phyloP scores from a whole-genome alignment of 2,329 filamentous ascomycete species.

The Paramyrothecium sp. region DNA sequence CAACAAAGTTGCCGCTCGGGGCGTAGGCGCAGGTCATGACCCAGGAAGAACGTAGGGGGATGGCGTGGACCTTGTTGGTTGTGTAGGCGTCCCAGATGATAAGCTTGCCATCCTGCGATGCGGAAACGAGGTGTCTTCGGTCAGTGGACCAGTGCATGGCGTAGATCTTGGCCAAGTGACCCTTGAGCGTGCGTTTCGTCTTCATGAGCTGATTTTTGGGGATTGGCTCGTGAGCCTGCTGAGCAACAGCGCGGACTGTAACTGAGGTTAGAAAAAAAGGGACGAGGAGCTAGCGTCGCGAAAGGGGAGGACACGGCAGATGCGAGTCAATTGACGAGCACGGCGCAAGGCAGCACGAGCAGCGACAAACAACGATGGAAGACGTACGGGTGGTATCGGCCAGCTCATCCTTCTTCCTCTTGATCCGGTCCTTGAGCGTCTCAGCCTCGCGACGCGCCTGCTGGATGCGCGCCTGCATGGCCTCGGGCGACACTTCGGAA shows the following conservation, averaged over 20 bases:
- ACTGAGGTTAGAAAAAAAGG: slow-evolving; percentile 1
- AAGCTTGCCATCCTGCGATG: slow-evolving; percentile 97
- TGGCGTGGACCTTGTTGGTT: slow-evolving; percentile 99
- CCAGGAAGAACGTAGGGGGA: slow-evolving; percentile 95
- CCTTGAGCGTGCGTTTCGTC: slow-evolving; percentile 93
- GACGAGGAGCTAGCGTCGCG: slow-evolving; percentile 15
- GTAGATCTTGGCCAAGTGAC: slow-evolving; percentile 98
- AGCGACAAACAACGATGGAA: slow-evolving; percentile 2
- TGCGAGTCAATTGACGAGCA: neutral
- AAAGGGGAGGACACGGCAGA: neutral
- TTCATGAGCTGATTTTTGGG: slow-evolving; percentile 94
- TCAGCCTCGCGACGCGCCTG: slow-evolving; percentile 95
- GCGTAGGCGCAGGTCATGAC: slow-evolving; percentile 99
- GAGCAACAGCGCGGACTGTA: slow-evolving; percentile 86
- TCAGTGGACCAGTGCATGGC: slow-evolving; percentile 99
- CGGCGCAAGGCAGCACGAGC: slow-evolving; percentile 3
- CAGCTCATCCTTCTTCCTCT: slow-evolving; percentile 99
- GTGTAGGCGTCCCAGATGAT: slow-evolving; percentile 99
- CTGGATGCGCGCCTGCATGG: slow-evolving; percentile 91
- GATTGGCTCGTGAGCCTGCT: slow-evolving; percentile 87
- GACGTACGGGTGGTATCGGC: slow-evolving; percentile 94
- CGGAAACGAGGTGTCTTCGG: slow-evolving; percentile 92
- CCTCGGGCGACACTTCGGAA: slow-evolving; percentile 65
- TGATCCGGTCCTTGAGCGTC: slow-evolving; percentile 96
- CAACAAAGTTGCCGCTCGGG: slow-evolving; percentile 96